These are phyloP conservation scores for Neoscytalidium dimidiatum DNA, from an alignment of 2,329 filamentous ascomycete species.

Conservation along the genomic window DNA sequence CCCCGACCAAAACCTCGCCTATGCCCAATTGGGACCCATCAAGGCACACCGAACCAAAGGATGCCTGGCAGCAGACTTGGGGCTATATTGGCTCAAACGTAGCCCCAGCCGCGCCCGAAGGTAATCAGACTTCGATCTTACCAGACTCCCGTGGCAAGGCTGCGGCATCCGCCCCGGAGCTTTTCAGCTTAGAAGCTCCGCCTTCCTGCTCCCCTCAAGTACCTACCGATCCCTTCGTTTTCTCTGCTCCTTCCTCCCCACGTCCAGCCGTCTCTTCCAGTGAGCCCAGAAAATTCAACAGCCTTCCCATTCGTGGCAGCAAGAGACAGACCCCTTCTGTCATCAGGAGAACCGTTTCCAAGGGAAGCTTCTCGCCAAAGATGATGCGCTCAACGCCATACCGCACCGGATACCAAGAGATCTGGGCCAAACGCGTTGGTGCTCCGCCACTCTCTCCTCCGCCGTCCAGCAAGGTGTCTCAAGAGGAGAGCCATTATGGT, in stretches of 20 bases:
- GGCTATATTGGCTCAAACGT: constrained; percentile 54
- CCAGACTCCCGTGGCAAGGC: constrained; percentile 34
- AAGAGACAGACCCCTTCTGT: constrained; percentile 20
- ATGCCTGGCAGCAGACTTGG: constrained; percentile 57
- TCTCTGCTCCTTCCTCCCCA: constrained; percentile 37
- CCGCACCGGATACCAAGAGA: constrained; percentile 46
- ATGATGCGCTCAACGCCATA: constrained; percentile 58
- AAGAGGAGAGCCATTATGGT: constrained; percentile 23
- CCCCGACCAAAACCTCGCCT: constrained; percentile 47
- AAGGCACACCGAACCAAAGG: constrained; percentile 38
- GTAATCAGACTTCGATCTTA: constrained; percentile 33
- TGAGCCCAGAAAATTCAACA: constrained; percentile 22
- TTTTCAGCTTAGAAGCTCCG: constrained; percentile 33
- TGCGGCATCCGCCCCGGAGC: constrained; percentile 33
- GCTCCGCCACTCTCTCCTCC: constrained; percentile 31
- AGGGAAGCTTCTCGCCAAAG: constrained; percentile 50
- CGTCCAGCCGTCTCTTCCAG: constrained; percentile 25
- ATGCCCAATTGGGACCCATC: constrained; percentile 48
- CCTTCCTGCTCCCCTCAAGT: constrained; percentile 20
- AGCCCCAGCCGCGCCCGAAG: constrained; percentile 36
- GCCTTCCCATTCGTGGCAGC: constrained; percentile 25
- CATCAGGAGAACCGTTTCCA: constrained; percentile 39
- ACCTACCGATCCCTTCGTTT: constrained; percentile 24
- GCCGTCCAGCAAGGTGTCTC: constrained; percentile 30
- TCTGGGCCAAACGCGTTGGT: constrained; percentile 56